phyloP scores from a whole-genome alignment of 2,329 filamentous ascomycete species.

The Phyllosticta citribraziliensis region DNA sequence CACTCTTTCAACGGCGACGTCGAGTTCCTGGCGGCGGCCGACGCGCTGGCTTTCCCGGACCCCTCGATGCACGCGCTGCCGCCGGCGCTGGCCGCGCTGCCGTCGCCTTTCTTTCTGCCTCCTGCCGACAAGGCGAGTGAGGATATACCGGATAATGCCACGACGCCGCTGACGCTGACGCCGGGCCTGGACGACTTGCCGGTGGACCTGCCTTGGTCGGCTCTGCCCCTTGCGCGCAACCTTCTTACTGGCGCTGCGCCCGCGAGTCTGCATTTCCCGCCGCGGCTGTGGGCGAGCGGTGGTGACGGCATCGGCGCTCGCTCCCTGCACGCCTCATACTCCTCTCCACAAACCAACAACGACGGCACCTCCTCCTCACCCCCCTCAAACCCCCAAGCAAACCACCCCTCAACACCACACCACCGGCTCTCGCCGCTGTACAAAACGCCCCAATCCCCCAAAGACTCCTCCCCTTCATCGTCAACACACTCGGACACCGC shows the following conservation, averaged over 20 bases:
- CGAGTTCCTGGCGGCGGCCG: not conserved
- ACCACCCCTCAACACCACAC: not conserved
- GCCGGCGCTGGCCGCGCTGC: constrained; percentile 22
- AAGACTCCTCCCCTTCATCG: not conserved
- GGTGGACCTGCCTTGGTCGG: constrained; percentile 31
- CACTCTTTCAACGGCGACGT: constrained; percentile 9
- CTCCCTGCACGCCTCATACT: not conserved
- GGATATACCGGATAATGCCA: constrained; percentile 28
- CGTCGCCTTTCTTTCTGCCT: constrained; percentile 28
- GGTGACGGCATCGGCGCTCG: not conserved
- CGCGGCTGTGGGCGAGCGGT: not conserved
- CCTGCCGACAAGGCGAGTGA: constrained; percentile 20
- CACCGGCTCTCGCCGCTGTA: not conserved
- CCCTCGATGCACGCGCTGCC: constrained; percentile 21
- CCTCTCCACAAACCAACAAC: not conserved
- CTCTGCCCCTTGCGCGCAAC: constrained; percentile 38
- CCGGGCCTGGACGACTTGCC: constrained; percentile 34
- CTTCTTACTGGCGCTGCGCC: constrained; percentile 39
- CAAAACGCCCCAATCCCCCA: not conserved
- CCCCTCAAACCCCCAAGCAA: not conserved
- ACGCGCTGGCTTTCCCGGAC: not conserved
- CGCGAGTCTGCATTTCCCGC: constrained; percentile 30
- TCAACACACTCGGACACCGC: too few relatives aligned
- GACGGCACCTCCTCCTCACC: not conserved
- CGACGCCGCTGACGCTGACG: constrained; percentile 22